A percentile compares a stretch with the other conserved stretches of the same genome.
phyloP scores from a whole-genome alignment of 306 rosid genomes.

The Rubus idaeus region DNA sequence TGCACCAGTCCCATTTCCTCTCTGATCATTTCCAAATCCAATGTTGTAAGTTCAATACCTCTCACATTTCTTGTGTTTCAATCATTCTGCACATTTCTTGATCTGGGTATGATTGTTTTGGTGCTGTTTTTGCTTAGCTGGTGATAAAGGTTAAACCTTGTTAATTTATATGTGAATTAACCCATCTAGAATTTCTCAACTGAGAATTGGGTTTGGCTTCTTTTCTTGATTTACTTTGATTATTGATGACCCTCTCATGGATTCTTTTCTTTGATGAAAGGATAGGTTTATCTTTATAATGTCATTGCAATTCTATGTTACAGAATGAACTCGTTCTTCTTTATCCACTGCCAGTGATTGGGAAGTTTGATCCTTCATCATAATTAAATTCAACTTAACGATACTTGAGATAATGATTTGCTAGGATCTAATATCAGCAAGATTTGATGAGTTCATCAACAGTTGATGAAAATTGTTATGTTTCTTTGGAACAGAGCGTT shows the following conservation, averaged over 20 bases:
- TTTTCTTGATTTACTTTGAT: not conserved
- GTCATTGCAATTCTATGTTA: not conserved
- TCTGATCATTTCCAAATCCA: not conserved
- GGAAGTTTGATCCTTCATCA: not conserved
- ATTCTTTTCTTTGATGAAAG: not conserved
- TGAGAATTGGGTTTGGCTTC: not conserved
- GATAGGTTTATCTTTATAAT: not conserved
- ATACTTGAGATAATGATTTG: not conserved
- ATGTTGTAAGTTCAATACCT: slow-evolving; percentile 26
- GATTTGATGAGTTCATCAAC: not conserved
- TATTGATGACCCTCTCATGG: not conserved
- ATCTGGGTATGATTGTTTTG: not conserved
- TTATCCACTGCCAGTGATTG: not conserved
- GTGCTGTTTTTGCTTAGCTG: not conserved
- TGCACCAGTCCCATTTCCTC: not conserved
- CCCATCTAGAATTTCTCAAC: not conserved
- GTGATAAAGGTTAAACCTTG: not conserved
- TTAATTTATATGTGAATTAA: not conserved
- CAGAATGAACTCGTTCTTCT: not conserved
- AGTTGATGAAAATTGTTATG: not conserved
- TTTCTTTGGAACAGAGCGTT: slow-evolving; percentile 11
- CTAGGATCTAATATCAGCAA: not conserved
- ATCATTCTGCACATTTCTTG: not conserved
- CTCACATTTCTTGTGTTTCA: not conserved
- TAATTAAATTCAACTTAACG: not conserved